Percentiles rank a stretch among this genome's conserved stretches.
Conservation (phyloP, 2,329 filamentous ascomycete species). For the Penicillium sp. region DNA sequence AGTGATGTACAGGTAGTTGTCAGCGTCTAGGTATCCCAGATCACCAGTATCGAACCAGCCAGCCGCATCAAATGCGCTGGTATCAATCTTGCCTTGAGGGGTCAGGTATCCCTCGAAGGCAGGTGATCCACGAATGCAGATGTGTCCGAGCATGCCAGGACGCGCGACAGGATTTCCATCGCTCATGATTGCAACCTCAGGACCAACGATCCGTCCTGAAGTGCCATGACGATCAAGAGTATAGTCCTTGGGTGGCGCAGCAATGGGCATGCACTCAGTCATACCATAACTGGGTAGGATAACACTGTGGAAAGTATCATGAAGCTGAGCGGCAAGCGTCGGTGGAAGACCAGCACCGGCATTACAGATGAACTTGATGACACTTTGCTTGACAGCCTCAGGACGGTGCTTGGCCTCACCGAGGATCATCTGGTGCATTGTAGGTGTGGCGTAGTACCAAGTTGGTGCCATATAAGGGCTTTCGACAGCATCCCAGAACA, state of each 20-base stretch:
- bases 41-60: slow-evolving; percentile 60
- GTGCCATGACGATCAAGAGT: slow-evolving; percentile 54
- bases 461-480: slow-evolving; percentile 45
- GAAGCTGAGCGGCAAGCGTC: slow-evolving; percentile 50
- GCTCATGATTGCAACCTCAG: slow-evolving; percentile 51
- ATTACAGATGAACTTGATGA: slow-evolving; percentile 56
- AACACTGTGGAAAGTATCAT: slow-evolving; percentile 52
- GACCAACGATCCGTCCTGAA: slow-evolving; percentile 54
- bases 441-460: slow-evolving; percentile 60
- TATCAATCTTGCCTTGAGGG: slow-evolving; percentile 13
- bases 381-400: slow-evolving; percentile 43
- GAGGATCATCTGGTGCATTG: slow-evolving; percentile 58
- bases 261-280: slow-evolving; percentile 62
- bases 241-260: slow-evolving; percentile 56
- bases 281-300: slow-evolving; percentile 60
- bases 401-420: slow-evolving; percentile 45
- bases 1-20: slow-evolving; percentile 56
- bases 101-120: slow-evolving; percentile 47
- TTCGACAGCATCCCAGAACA: slow-evolving; percentile 58
- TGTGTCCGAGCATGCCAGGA: slow-evolving; percentile 45
- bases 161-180: slow-evolving; percentile 39
- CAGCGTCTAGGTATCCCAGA: slow-evolving; percentile 52
- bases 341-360: slow-evolving; percentile 56
- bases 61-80: slow-evolving; percentile 42
- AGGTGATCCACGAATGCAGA: slow-evolving; percentile 54